Percentiles rank a stretch among this genome's conserved stretches.
Conservation (phyloP, 2,329 filamentous ascomycete species). For the Colletotrichum abscissum region DNA sequence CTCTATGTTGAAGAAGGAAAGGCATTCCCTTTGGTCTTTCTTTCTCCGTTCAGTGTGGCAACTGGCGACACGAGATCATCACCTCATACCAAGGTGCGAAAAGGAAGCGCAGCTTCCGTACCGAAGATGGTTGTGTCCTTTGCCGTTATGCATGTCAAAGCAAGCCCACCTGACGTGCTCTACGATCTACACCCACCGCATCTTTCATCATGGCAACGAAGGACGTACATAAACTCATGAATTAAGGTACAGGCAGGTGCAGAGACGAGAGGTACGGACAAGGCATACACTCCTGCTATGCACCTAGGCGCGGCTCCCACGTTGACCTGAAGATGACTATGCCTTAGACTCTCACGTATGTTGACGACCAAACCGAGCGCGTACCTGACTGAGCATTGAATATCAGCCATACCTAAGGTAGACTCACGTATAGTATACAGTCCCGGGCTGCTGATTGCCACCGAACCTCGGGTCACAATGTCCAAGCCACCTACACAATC, state of each 20-base stretch:
- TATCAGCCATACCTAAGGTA: too few species aligned
- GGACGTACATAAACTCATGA: not conserved
- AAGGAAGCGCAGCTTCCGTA: not conserved
- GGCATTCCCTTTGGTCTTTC: too few species aligned
- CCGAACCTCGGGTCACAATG: not conserved
- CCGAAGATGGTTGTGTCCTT: not conserved
- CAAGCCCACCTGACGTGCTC: conserved; percentile 18
- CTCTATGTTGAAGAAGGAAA: too few species aligned
- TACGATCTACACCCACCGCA: conserved; percentile 9
- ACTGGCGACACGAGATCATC: not conserved
- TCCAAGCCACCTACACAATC: conserved; percentile 24
- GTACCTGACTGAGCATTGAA: not conserved
- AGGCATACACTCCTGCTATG: not conserved
- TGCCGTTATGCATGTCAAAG: conserved; percentile 14
- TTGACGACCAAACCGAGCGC: conserved; percentile 1
- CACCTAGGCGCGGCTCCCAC: not conserved
- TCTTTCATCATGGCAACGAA: conserved; percentile 15
- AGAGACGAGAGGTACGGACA: conserved; percentile 20
- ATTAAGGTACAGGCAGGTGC: not conserved
- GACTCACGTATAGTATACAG: too few species aligned
- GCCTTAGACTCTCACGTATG: conserved; percentile 2
- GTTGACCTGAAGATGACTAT: conserved; percentile 24
- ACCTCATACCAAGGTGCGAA: conserved; percentile 2
- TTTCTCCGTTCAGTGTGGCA: too few species aligned
- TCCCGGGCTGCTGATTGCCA: conserved; percentile 6